Base-by-base conservation (phyloP, 495 filamentous ascomycete genomes). In the Glarea lozoyensis region DNA sequence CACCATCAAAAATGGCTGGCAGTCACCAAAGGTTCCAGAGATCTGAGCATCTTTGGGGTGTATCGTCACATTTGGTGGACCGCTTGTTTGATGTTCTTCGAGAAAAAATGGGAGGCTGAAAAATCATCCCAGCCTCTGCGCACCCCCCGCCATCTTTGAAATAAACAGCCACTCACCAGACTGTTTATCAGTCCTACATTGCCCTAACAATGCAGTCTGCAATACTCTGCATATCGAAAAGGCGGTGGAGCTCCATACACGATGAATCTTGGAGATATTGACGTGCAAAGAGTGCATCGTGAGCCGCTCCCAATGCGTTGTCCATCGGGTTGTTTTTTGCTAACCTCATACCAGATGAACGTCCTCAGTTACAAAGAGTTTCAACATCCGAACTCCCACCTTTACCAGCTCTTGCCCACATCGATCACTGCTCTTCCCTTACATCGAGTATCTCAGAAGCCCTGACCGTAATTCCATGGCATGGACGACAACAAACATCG, bases 351-450 rank as follows among this genome's bases (percentile, higher is more conserved):
- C 22, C 39, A 76, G 71, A 69, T 58, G 70, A 60, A 57, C 67
- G 60, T 54, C 73, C 72, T 33, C 74, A 75, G 56, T 49, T 82
- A 32, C 57, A 67, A 15, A 67, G 71, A 43, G 60, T 67, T 38
- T 54, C 65, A 45, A 81, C 76, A 1, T 66, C 67, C 45, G 79
- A 79, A 50, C 82, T 76, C 33, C 60, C 77, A 38, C 66, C 78
- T 35, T 79, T 78, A 34, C 81, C 79, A 30, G 77, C 82, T 63
- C 75, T 82, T 60, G 43, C 34, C 18, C 52, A 40, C 38, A 29
- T 54, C 37, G 34, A 44, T 42, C 82, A 81, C 44, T 54, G 63
- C 27, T 68, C 69, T 33, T 66, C 65, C 17, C 56, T 64, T 20
- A 60, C 53, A 34, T 65, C 67, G 24, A 71, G 61, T 47, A 61